Evolutionary conservation across 2,329 filamentous ascomycete genomes (phyloP).

Genomic region (Claviceps digitariae): DNA sequence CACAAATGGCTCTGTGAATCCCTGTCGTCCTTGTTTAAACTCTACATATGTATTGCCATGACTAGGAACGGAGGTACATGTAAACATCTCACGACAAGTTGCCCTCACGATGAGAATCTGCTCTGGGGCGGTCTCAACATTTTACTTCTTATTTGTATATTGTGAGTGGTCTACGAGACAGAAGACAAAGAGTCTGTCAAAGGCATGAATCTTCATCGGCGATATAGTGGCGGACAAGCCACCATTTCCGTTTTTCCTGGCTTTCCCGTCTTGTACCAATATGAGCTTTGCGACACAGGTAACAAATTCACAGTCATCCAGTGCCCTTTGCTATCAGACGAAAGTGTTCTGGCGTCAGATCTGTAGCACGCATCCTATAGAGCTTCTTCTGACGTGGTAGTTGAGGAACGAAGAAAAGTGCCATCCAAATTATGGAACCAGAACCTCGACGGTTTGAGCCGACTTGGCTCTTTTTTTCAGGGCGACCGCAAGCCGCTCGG

Average conservation of each 20-base stretch:
- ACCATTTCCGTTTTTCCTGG: neutral
- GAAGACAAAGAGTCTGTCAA: neutral
- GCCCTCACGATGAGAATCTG: too few relatives aligned
- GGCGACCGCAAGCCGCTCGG: neutral
- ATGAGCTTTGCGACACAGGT: neutral
- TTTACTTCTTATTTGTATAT: constrained; percentile 1
- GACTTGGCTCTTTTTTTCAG: neutral
- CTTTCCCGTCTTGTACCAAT: neutral
- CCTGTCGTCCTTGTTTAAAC: too few relatives aligned
- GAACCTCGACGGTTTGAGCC: neutral
- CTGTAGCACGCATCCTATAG: constrained; percentile 1
- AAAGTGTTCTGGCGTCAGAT: neutral
- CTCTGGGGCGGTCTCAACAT: neutral
- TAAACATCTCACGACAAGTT: too few relatives aligned
- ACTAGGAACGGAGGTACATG: too few relatives aligned
- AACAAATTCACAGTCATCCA: neutral
- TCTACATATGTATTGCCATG: too few relatives aligned
- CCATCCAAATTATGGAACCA: neutral
- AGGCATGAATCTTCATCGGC: neutral
- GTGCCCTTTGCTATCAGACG: neutral
- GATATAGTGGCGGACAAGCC: neutral
- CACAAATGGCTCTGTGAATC: too few relatives aligned
- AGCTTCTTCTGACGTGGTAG: neutral
- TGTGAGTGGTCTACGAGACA: constrained; percentile 2
- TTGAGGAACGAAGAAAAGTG: neutral